Evolutionary conservation across 1,139 yeast genomes (phyloP), one percentile per base, ranked within the genome.

Genomic region (Blastobotrys raffinosifermentans): DNA sequence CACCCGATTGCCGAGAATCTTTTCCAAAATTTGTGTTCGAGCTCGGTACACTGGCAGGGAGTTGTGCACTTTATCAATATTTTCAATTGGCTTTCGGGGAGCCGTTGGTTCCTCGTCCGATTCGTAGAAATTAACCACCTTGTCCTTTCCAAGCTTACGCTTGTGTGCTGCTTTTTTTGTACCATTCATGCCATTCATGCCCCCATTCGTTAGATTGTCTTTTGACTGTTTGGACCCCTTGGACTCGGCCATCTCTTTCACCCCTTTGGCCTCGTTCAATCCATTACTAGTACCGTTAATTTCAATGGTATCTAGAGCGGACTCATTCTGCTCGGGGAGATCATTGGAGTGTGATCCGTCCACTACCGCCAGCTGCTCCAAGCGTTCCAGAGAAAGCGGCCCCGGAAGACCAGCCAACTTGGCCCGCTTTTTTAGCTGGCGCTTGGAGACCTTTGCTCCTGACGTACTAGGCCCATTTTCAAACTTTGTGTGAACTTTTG

Each of bases 11-110:
- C 64, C 48, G 8, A 60, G 43, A 2, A 91, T 59, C 47, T 77
- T 75, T 10, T 72, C 64, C 43, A 82, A 54, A 18, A 91, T 73
- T 39, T 75, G 73, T 32, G 73, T 76, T 51, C 76, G 75, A 46
- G 86, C 87, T 47, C 74, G 79, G 57, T 71, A 86, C 25, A 89
- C 83, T 0, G 96, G 96, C 25, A 89, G 66, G 1, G 72, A 67
- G 45, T 73, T 60, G 42, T 96, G 67, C 2, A 41, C 50, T 19
- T 40, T n/a, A n/a, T n/a, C n/a, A n/a, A n/a, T n/a, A n/a, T n/a
- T n/a, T n/a, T n/a, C n/a, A n/a, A n/a, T n/a, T n/a, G n/a, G n/a
- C n/a, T n/a, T n/a, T n/a, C n/a, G n/a, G n/a, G n/a, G n/a, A n/a
- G n/a, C n/a, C n/a, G n/a, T n/a, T n/a, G 53, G 61, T 39, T 63